These are phyloP conservation scores for Diophrys sp. DNA, from an alignment of 73 alveolate genomes.

Conservation along the genomic window DNA sequence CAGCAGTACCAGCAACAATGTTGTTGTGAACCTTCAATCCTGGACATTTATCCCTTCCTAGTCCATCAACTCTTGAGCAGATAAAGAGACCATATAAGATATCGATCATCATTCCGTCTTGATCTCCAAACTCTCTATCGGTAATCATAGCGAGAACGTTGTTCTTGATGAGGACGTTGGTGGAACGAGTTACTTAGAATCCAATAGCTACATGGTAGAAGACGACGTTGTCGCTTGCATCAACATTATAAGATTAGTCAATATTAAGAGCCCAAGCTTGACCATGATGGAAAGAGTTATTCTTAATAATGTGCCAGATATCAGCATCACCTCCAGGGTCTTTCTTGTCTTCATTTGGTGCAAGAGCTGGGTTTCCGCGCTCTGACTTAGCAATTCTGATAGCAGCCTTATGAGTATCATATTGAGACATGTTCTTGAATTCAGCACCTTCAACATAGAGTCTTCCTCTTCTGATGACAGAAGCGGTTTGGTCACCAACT, in stretches of 20 bases:
- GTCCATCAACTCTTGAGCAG: background rate
- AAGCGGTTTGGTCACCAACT: background rate
- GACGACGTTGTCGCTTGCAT: background rate
- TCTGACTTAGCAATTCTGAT: background rate
- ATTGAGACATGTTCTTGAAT: constrained; percentile 4
- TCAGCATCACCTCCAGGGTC: too few species aligned
- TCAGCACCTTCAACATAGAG: constrained; percentile 2
- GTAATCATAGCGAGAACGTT: background rate
- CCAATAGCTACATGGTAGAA: background rate
- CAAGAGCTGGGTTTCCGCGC: too few species aligned
- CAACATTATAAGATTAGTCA: background rate
- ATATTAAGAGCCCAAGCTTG: background rate
- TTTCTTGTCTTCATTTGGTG: background rate
- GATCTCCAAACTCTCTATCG: background rate
- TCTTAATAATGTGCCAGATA: background rate
- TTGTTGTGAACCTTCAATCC: constrained; percentile 1
- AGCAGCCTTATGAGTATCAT: constrained; percentile 1
- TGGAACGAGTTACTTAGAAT: background rate
- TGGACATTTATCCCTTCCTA: background rate
- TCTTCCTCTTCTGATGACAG: background rate
- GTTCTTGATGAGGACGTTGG: background rate
- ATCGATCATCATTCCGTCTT: background rate
- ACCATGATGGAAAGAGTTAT: background rate
- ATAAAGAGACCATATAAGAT: background rate
- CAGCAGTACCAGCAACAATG: background rate